These are phyloP conservation scores for Amylocarpus encephaloides DNA, from an alignment of 2,329 filamentous ascomycete species.

Conservation along the genomic window DNA sequence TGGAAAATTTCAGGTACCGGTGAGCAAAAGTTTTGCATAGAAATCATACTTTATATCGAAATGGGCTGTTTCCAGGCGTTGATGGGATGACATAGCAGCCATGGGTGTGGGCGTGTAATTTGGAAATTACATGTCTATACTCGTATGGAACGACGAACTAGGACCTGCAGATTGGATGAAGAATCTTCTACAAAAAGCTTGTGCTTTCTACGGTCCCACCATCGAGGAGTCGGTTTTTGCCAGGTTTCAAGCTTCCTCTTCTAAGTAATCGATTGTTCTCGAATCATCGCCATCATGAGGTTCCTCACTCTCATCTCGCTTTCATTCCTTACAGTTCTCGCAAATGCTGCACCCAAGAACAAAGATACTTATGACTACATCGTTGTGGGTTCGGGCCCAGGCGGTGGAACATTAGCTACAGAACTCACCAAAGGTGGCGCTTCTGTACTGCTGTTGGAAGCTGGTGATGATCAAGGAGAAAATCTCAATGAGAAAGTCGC, in stretches of 20 bases:
- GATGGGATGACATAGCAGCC: too few species aligned
- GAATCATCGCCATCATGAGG: not conserved
- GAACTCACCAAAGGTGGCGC: slow-evolving; percentile 45
- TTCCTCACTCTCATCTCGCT: not conserved
- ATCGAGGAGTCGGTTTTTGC: too few species aligned
- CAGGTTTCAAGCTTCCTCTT: too few species aligned
- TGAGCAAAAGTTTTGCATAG: not conserved
- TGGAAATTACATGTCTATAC: too few species aligned
- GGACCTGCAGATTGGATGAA: too few species aligned
- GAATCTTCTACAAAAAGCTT: too few species aligned
- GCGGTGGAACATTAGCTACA: slow-evolving; percentile 44
- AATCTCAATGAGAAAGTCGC: slow-evolving; percentile 41
- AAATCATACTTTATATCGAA: too few species aligned
- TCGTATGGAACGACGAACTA: too few species aligned
- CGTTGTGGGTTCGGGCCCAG: slow-evolving; percentile 46
- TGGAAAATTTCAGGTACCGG: not conserved
- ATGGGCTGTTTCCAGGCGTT: too few species aligned
- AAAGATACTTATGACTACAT: slow-evolving; percentile 9
- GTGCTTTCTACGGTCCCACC: too few species aligned
- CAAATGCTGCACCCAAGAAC: not conserved
- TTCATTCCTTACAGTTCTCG: not conserved
- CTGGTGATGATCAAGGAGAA: slow-evolving; percentile 44
- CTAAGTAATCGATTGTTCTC: too few species aligned
- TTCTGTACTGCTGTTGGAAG: slow-evolving; percentile 48
- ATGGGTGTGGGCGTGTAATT: too few species aligned